phyloP scores from a whole-genome alignment of 2,329 filamentous ascomycete species.

The Cordyceps fumosorosea region DNA sequence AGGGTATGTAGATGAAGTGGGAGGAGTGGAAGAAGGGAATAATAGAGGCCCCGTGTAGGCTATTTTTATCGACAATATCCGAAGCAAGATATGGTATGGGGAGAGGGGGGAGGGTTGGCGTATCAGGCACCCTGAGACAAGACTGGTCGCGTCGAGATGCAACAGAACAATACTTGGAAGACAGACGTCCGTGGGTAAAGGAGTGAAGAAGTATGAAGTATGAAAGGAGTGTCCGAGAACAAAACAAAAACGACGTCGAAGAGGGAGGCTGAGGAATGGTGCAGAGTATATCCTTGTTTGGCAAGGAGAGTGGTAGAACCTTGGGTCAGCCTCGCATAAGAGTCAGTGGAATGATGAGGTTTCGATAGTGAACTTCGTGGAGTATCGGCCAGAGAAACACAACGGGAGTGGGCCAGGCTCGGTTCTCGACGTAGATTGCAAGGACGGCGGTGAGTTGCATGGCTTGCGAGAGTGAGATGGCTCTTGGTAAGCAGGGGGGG shows the following conservation, averaged over 20 bases:
- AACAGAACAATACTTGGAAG: neutral
- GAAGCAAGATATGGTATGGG: conserved; percentile 2
- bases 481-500: neutral
- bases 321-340: conserved; percentile 11
- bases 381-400: conserved; percentile 2
- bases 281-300: conserved; percentile 10
- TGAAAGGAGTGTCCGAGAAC: neutral
- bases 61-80: conserved; percentile 12
- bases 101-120: neutral
- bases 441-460: conserved; percentile 7
- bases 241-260: neutral
- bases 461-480: neutral
- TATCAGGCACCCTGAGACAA: conserved; percentile 10
- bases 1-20: conserved; percentile 7
- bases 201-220: neutral
- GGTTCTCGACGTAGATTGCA: conserved; percentile 5
- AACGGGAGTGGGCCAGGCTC: conserved; percentile 5
- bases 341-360: conserved; percentile 8
- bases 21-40: conserved; percentile 10
- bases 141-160: conserved; percentile 1
- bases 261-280: conserved; percentile 11
- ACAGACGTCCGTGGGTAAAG: conserved; percentile 3
- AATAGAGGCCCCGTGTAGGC: conserved; percentile 2
- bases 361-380: conserved; percentile 7
- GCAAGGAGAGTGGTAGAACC: neutral